A percentile compares a stretch with the other conserved stretches of the same genome.
phyloP scores from a whole-genome alignment of 2,329 filamentous ascomycete species.

The Thelonectria rubi region DNA sequence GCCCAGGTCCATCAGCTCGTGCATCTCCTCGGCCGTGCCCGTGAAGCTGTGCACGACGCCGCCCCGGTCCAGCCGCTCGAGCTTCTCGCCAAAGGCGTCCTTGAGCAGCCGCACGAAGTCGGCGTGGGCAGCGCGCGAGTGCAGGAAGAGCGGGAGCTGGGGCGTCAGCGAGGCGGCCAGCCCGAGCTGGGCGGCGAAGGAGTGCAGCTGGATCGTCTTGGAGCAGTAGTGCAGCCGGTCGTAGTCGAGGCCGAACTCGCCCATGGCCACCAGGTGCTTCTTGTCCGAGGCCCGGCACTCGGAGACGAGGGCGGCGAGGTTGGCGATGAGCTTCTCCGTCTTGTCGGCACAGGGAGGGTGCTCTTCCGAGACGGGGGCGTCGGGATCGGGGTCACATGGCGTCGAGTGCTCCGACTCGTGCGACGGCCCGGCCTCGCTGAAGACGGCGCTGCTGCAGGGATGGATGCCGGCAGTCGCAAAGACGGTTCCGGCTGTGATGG shows the following conservation, averaged over 20 bases:
- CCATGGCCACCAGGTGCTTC: constrained; percentile 75
- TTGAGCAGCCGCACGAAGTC: constrained; percentile 83
- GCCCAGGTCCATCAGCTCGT: constrained; percentile 78
- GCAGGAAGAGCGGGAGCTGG: constrained; percentile 88
- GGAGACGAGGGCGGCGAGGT: constrained; percentile 71
- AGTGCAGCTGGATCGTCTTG: constrained; percentile 81
- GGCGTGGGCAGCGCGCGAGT: constrained; percentile 84
- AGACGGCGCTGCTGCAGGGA: constrained; percentile 85
- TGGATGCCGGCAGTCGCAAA: constrained; percentile 95
- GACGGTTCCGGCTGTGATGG: constrained; percentile 73
- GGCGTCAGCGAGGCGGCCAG: constrained; percentile 75
- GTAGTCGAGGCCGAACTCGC: constrained; percentile 96
- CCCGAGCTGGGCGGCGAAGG: constrained; percentile 84
- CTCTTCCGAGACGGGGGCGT: constrained; percentile 59
- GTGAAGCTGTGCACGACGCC: constrained; percentile 97
- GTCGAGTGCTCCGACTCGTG: constrained; percentile 59
- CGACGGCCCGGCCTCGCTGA: constrained; percentile 64
- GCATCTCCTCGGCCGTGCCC: constrained; percentile 85
- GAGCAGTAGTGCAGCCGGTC: constrained; percentile 87
- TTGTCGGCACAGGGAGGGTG: constrained; percentile 54
- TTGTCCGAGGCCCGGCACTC: constrained; percentile 60
- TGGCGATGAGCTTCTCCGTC: constrained; percentile 61
- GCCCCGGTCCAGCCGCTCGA: constrained; percentile 74
- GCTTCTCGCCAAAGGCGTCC: constrained; percentile 61
- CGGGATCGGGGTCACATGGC: constrained; percentile 63